Conservation (phyloP, 2,329 filamentous ascomycete species). For the Anthostomella pinea region DNA sequence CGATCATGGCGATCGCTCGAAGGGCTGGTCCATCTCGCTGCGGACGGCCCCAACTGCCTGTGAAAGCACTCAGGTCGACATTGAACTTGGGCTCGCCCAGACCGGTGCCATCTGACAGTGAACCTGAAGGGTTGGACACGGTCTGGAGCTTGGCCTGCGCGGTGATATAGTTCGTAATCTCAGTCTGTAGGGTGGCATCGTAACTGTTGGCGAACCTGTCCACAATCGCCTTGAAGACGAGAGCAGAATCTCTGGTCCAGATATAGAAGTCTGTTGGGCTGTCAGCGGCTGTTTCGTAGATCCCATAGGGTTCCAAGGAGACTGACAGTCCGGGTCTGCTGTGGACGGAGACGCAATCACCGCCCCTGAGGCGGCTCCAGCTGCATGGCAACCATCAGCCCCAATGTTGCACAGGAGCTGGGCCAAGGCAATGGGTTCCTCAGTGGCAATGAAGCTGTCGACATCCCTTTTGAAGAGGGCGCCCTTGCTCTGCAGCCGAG, state of each 20-base stretch:
- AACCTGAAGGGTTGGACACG: constrained; percentile 67
- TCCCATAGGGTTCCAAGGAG: background rate
- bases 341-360: constrained; percentile 58
- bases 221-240: constrained; percentile 66
- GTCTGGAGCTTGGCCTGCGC: constrained; percentile 65
- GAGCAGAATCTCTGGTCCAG: constrained; percentile 73
- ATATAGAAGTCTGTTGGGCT: constrained; percentile 64
- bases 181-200: constrained; percentile 53
- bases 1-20: constrained; percentile 69
- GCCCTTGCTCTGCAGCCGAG: constrained; percentile 31
- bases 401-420: constrained; percentile 61
- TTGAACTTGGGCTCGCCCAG: constrained; percentile 75
- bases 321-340: constrained; percentile 54
- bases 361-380: constrained; percentile 46
- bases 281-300: background rate
- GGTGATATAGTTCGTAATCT: constrained; percentile 66
- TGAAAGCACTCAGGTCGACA: constrained; percentile 61
- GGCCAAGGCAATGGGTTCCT: constrained; percentile 50
- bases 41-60: constrained; percentile 70
- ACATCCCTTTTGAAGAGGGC: constrained; percentile 46
- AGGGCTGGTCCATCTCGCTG: constrained; percentile 78
- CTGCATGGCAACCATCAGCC: constrained; percentile 47
- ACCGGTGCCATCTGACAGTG: constrained; percentile 47
- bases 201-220: constrained; percentile 63
- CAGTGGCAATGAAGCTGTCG: constrained; percentile 50